Evolutionary conservation across 1,284 basidiomycete genomes (phyloP), one percentile per base, ranked within the genome.

Genomic region (Sanghuangporus sanghuang): DNA sequence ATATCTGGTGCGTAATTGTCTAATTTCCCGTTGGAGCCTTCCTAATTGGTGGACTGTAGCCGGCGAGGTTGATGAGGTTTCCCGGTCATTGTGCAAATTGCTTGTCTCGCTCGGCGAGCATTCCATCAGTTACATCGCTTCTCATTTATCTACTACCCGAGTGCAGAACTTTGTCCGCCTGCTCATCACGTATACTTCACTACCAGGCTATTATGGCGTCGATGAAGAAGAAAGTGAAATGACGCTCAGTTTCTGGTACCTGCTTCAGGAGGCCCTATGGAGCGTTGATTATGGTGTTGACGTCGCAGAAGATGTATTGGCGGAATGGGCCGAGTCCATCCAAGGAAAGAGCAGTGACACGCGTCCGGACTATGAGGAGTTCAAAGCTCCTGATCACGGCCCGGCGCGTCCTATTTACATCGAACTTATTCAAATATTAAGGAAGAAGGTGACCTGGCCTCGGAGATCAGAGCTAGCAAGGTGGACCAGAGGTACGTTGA

Each of bases 221-320:
- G 92, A 95, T 60, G 93, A 95, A 71, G 88, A 92, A 59, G 86
- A 92, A 70, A 93, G 90, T 69, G 92, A 95, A 77, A 84, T 92
- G 79, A 91, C 90, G 1, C 80, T 95, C 2, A 85, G 85, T 0
- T 94, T 95, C 69, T 96, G 94, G 88, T 94, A 93, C 66, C 77
- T 92, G 32, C 84, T 95, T 64, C 94, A 96, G 73, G 94, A 96
- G 73, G 85, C 91, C 1, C 75, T 96, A 39, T 93, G 92, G 88
- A 86, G 81, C 57, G 83, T 84, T 9, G 87, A 92, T 66, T 85
- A 81, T 16, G 76, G 78, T 38, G 72, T 74, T 62, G 83, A 85
- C 61, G 75, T 77, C 2, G 78, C 76, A 23, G 78, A 78, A 5
- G 79, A 74, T 4, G 79, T 78, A 18, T 71, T 74, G 8, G 73